phyloP scores from a whole-genome alignment of 2,329 filamentous ascomycete species.

The Magnaporthales sp. region DNA sequence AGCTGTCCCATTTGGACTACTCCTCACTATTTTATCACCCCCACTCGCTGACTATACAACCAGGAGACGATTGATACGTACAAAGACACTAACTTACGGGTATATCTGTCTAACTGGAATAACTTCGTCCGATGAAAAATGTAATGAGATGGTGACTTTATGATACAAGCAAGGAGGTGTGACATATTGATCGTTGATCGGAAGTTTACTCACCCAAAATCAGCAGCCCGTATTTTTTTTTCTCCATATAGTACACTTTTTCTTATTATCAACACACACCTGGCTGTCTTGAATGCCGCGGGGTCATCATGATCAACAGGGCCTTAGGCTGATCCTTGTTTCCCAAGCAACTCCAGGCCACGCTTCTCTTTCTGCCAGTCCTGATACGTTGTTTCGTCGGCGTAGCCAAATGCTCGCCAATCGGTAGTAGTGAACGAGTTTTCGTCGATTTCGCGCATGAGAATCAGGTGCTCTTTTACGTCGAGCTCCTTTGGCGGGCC shows the following conservation, averaged over 20 bases:
- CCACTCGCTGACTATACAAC: neutral
- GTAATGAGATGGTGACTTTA: neutral
- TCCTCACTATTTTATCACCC: too few relatives aligned
- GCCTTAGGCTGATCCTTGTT: neutral
- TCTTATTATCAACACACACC: neutral
- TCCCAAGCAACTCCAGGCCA: slow-evolving; percentile 6
- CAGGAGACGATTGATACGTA: neutral
- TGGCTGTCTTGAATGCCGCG: too few relatives aligned
- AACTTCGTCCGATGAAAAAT: neutral
- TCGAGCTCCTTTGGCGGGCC: slow-evolving; percentile 40
- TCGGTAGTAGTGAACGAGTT: slow-evolving; percentile 36
- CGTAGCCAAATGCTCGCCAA: slow-evolving; percentile 61
- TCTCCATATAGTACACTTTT: neutral
- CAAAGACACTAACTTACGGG: neutral
- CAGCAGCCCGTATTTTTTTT: too few relatives aligned
- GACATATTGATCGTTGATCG: neutral
- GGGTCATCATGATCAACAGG: too few relatives aligned
- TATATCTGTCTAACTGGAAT: neutral
- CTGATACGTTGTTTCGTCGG: slow-evolving; percentile 42
- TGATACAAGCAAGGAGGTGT: neutral
- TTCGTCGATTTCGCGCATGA: slow-evolving; percentile 40
- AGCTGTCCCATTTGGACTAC: too few relatives aligned
- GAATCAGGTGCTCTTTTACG: slow-evolving; percentile 55
- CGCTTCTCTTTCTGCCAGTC: slow-evolving; percentile 23
- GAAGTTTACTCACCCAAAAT: too few relatives aligned